Conservation (phyloP, 2,329 filamentous ascomycete species). For the Diplodia sapinea region DNA sequence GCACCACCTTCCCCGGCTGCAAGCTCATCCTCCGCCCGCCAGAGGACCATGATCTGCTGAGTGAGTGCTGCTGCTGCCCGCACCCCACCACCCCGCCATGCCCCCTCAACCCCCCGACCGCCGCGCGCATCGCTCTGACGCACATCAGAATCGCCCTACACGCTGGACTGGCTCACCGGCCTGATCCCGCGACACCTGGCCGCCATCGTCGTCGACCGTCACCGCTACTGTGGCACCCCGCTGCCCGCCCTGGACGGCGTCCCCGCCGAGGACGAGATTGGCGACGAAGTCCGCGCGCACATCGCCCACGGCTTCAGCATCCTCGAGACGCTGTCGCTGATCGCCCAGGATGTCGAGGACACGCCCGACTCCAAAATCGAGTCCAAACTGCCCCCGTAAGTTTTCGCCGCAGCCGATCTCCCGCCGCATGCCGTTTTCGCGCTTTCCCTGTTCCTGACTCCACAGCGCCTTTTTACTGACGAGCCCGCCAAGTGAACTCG, state of each 20-base stretch:
- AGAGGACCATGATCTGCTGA: slow-evolving; percentile 23
- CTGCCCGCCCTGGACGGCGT: slow-evolving; percentile 38
- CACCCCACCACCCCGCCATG: slow-evolving; percentile 14
- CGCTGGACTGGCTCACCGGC: slow-evolving; percentile 37
- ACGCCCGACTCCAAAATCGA: slow-evolving; percentile 32
- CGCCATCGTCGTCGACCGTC: slow-evolving; percentile 40
- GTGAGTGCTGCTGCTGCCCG: background rate
- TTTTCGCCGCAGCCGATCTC: background rate
- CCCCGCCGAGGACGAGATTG: slow-evolving; percentile 41
- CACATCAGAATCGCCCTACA: slow-evolving; percentile 17
- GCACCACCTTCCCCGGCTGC: slow-evolving; percentile 38
- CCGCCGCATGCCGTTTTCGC: background rate
- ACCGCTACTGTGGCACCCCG: slow-evolving; percentile 35
- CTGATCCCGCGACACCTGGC: slow-evolving; percentile 42
- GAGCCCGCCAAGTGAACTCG: slow-evolving; percentile 8
- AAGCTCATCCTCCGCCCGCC: slow-evolving; percentile 26
- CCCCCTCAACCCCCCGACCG: background rate
- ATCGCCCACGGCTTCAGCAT: slow-evolving; percentile 42
- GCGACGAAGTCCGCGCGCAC: slow-evolving; percentile 39
- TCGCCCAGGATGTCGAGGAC: slow-evolving; percentile 37
- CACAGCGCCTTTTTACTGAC: too few relatives aligned
- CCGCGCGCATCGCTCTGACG: slow-evolving; percentile 10
- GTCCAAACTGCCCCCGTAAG: slow-evolving; percentile 28
- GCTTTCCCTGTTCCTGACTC: slow-evolving; percentile 1
- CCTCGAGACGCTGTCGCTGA: slow-evolving; percentile 38